Conservation (phyloP, 768 basidiomycete species). For the Coprinopsis cinerea region DNA sequence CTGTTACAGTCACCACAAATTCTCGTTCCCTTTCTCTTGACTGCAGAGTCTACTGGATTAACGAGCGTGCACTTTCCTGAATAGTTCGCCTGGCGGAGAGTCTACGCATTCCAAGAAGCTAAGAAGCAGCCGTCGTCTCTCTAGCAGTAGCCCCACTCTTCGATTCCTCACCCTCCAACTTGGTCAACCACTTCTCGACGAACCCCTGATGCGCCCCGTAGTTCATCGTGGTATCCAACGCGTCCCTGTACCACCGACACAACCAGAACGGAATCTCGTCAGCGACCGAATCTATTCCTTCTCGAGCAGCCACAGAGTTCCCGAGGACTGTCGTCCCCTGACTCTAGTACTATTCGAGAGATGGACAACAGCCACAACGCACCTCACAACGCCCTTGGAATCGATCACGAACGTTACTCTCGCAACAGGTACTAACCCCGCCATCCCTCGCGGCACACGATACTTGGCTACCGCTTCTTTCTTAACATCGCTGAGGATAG, state of each 20-base stretch:
- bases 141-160: background rate
- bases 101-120: no score
- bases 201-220: slow-evolving; percentile 65
- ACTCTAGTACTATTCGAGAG: no score
- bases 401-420: slow-evolving; percentile 79
- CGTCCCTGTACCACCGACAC: slow-evolving; percentile 36
- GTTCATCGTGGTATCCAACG: slow-evolving; percentile 53
- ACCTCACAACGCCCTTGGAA: slow-evolving; percentile 61
- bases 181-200: slow-evolving; percentile 60
- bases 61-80: no score
- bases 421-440: slow-evolving; percentile 54
- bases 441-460: slow-evolving; percentile 55
- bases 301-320: no score
- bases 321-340: no score
- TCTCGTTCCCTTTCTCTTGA: no score
- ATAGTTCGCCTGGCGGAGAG: no score
- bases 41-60: no score
- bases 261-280: background rate
- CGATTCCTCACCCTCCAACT: slow-evolving; percentile 33
- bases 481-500: slow-evolving; percentile 67
- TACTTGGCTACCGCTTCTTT: slow-evolving; percentile 61
- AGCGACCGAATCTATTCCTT: background rate
- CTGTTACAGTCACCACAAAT: no score
- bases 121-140: no score
- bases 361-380: slow-evolving; percentile 14